Conservation (phyloP, 2,329 filamentous ascomycete species). For the Hymenoscyphus fructigenus region DNA sequence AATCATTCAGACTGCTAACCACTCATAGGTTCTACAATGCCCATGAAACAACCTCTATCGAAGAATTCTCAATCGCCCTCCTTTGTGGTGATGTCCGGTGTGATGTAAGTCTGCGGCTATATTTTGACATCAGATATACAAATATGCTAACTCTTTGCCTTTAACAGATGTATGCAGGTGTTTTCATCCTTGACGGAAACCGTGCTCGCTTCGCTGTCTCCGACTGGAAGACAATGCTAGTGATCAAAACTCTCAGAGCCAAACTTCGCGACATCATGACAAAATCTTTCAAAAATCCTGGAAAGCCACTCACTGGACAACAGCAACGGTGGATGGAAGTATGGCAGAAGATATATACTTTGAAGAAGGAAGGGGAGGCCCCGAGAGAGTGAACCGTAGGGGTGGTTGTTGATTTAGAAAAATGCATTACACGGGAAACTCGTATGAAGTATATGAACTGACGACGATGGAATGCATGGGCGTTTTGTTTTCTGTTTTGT, state of each 20-base stretch:
- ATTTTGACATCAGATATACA: conserved; percentile 4
- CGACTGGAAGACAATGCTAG: conserved; percentile 89
- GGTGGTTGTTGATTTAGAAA: not conserved
- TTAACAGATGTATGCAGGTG: conserved; percentile 77
- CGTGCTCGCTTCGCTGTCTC: conserved; percentile 77
- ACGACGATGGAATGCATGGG: not conserved
- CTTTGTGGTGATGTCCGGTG: conserved; percentile 88
- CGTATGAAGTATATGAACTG: not conserved
- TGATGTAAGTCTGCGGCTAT: conserved; percentile 54
- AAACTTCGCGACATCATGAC: conserved; percentile 75
- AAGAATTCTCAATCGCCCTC: conserved; percentile 79
- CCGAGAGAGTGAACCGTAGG: not conserved
- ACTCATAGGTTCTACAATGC: conserved; percentile 72
- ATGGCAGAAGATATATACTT: conserved; percentile 63
- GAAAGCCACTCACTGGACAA: conserved; percentile 60
- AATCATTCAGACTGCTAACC: conserved; percentile 24
- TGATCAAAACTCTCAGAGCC: conserved; percentile 76
- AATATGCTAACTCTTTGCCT: conserved; percentile 14
- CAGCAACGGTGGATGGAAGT: conserved; percentile 73
- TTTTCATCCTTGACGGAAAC: conserved; percentile 84
- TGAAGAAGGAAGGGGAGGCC: conserved; percentile 8
- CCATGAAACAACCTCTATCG: conserved; percentile 79
- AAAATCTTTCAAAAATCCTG: conserved; percentile 66
- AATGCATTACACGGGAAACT: not conserved
- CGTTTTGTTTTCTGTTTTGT: not conserved